Evolutionary conservation across 306 rosid species (phyloP), one percentile per base, ranked within the genome.

Genomic region (Cicer chorassanicum): DNA sequence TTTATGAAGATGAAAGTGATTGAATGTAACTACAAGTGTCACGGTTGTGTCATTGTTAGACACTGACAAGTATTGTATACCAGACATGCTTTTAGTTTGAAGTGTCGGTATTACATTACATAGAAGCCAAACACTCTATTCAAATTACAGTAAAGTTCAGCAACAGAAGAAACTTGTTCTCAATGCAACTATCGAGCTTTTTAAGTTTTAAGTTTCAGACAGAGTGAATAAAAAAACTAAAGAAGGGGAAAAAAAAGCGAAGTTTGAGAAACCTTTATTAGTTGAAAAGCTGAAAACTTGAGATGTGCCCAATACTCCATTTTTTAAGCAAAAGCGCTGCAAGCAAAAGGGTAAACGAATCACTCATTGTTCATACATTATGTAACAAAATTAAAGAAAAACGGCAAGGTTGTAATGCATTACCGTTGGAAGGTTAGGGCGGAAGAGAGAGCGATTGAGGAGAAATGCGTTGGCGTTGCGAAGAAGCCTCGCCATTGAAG

Each of bases 401-500:
- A 50, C 42, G 1, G 8, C 9, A 63, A 75, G 4, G 43, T 69
- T 19, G 69, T 24, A 75, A 77, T 53, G 76, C 19, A 55, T 29
- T 66, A 71, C 71, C 78, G 62, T 65, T 50, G 44, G 45, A 46
- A 87, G 82, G 84, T 81, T 73, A 41, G 82, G 76, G 24, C 75
- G 78, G 50, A 83, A 78, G 1, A 87, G 42, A 54, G 84, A 87
- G 36, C 89, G 93, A 57, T 82, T 90, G 53, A 87, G 65, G 36
- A 85, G 46, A 56, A 74, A 71, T 29, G 80, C 78, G 78, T 78
- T 84, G 36, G 85, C 80, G 74, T 74, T 87, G 29, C 87, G 95
- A 73, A 94, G 84, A 75, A 94, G 75, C 83, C 87, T 73, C 80
- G 97, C 96, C 97, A 94, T 94, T 6, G n/a, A 16, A 54, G 9